These are phyloP conservation scores for Xylariaceae sp. DNA, from an alignment of 2,329 filamentous ascomycete species.

Conservation along the genomic window DNA sequence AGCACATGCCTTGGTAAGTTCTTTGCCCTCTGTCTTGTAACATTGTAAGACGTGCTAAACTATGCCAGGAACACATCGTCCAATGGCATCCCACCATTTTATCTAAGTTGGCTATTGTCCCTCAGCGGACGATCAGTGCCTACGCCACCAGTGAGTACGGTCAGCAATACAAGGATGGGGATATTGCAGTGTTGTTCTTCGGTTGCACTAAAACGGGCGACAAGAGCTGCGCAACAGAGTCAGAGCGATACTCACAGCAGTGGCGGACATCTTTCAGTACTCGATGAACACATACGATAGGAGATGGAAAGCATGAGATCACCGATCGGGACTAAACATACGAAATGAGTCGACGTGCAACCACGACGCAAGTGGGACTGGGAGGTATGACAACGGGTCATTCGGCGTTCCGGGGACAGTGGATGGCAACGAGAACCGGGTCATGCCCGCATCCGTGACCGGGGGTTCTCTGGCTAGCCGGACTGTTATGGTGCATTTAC, in stretches of 20 bases:
- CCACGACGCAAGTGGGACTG: slow-evolving; percentile 3
- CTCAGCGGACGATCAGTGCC: slow-evolving; percentile 77
- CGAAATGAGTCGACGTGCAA: slow-evolving; percentile 5
- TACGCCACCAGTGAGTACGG: slow-evolving; percentile 60
- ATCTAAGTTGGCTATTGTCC: slow-evolving; percentile 83
- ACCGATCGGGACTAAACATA: slow-evolving; percentile 1
- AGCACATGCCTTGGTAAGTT: slow-evolving; percentile 75
- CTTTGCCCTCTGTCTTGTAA: not conserved
- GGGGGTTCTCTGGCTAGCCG: no score
- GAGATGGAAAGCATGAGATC: slow-evolving; percentile 2
- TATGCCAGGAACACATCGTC: slow-evolving; percentile 69
- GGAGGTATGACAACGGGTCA: slow-evolving; percentile 9
- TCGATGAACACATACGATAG: slow-evolving; percentile 7
- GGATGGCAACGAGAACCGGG: no score
- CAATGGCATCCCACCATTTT: slow-evolving; percentile 98
- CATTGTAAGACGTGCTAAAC: slow-evolving; percentile 22
- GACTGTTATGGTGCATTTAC: slow-evolving; percentile 9
- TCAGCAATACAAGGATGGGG: slow-evolving; percentile 72
- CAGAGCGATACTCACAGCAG: slow-evolving; percentile 47
- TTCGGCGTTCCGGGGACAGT: no score
- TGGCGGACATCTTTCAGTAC: slow-evolving; percentile 40
- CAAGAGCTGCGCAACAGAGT: slow-evolving; percentile 68
- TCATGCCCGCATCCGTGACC: no score
- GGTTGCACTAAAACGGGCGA: slow-evolving; percentile 57
- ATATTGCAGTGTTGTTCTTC: slow-evolving; percentile 76